A percentile compares a stretch with the other conserved stretches of the same genome.
Conservation (phyloP, 1,284 basidiomycete genomes). For the Marasmius fiardii region DNA sequence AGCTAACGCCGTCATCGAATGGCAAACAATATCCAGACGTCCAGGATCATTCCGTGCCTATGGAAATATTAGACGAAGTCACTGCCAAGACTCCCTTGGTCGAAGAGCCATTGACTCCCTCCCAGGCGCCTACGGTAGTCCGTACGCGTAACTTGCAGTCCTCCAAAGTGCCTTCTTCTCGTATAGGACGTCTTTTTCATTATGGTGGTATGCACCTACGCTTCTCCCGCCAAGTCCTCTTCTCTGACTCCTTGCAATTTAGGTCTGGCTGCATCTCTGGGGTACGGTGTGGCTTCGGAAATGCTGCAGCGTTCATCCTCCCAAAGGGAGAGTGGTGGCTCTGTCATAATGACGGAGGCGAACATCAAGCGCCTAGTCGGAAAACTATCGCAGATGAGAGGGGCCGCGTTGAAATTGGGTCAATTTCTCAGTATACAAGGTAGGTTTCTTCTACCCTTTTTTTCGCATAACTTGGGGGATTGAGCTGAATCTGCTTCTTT, state of each 20-base stretch:
- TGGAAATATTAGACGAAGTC: too few species aligned
- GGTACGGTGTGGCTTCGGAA: slow-evolving; percentile 69
- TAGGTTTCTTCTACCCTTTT: slow-evolving; percentile 24
- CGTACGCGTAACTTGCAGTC: slow-evolving; percentile 56
- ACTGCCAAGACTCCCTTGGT: too few species aligned
- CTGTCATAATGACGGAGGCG: slow-evolving; percentile 83
- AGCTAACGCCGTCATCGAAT: too few species aligned
- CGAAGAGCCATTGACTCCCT: neutral
- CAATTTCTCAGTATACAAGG: slow-evolving; percentile 99
- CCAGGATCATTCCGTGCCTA: too few species aligned
- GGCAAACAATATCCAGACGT: too few species aligned
- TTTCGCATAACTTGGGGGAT: neutral
- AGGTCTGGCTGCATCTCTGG: slow-evolving; percentile 73
- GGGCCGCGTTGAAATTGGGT: slow-evolving; percentile 94
- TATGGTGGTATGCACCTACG: slow-evolving; percentile 72
- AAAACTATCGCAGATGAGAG: slow-evolving; percentile 92
- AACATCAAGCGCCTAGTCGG: slow-evolving; percentile 90
- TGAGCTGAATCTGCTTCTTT: neutral
- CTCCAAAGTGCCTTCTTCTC: slow-evolving; percentile 85
- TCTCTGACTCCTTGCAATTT: neutral
- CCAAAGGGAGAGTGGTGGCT: slow-evolving; percentile 32
- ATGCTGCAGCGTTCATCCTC: slow-evolving; percentile 42
- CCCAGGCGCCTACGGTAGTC: neutral
- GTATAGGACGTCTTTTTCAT: slow-evolving; percentile 85
- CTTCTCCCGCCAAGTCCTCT: neutral